Percentiles rank a stretch among this genome's conserved stretches.
phyloP scores from a whole-genome alignment of 208 protist genomes.

The Crithidia expoeki region DNA sequence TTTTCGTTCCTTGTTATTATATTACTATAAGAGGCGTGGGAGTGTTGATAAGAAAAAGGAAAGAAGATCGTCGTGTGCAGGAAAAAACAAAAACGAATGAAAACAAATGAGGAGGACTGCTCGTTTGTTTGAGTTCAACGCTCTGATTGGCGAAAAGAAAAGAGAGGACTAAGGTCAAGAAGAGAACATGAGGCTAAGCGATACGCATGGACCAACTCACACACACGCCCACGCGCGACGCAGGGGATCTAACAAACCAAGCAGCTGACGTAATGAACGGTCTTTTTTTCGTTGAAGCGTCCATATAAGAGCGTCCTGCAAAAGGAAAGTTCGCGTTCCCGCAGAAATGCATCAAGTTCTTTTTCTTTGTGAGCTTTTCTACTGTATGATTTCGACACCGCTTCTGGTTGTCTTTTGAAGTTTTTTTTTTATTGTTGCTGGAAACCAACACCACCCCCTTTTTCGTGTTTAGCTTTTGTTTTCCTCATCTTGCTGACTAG shows the following conservation, averaged over 20 bases:
- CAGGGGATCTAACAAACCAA: too few relatives aligned
- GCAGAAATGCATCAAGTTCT: neutral
- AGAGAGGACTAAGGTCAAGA: neutral
- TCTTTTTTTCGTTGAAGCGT: neutral
- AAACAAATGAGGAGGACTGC: too few relatives aligned
- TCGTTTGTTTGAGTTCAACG: too few relatives aligned
- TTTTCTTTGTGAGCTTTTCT: neutral
- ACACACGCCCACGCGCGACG: too few relatives aligned
- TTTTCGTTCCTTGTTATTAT: neutral
- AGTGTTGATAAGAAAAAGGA: neutral
- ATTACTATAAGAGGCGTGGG: neutral
- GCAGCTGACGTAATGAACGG: too few relatives aligned
- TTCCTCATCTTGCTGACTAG: neutral
- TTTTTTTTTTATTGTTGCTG: neutral
- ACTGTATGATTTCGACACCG: neutral
- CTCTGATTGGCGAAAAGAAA: neutral
- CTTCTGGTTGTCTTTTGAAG: conserved; percentile 1
- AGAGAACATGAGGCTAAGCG: too few relatives aligned
- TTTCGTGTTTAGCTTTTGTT: neutral
- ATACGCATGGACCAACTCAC: too few relatives aligned
- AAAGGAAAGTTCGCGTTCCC: neutral
- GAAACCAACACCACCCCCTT: neutral
- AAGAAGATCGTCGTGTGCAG: neutral
- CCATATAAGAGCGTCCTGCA: neutral
- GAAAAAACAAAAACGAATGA: neutral